Evolutionary conservation across 257 asterid species (phyloP).

Genomic region (Rauvolfia tetraphylla): DNA sequence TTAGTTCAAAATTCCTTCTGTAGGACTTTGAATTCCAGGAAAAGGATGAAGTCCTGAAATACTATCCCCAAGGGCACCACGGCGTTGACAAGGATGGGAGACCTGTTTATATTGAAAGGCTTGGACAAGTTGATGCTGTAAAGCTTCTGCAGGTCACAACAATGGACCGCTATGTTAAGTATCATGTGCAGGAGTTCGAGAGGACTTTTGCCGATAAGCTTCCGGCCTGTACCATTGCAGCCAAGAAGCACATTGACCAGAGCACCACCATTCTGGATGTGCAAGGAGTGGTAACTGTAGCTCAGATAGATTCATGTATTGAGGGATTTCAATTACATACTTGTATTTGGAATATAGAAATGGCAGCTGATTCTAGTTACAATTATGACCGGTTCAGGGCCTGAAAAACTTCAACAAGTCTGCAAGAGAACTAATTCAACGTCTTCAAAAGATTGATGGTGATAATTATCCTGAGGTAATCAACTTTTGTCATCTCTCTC

Average conservation of each 20-base stretch:
- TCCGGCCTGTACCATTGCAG: constrained; percentile 91
- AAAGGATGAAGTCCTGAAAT: constrained; percentile 71
- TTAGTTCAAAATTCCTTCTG: not conserved
- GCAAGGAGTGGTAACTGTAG: constrained; percentile 80
- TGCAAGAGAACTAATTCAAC: constrained; percentile 86
- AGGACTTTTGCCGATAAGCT: constrained; percentile 78
- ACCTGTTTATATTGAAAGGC: constrained; percentile 80
- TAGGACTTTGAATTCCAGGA: constrained; percentile 83
- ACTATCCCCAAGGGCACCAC: constrained; percentile 98
- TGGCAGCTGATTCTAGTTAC: not conserved
- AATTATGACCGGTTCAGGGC: constrained; percentile 47
- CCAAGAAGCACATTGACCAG: constrained; percentile 80
- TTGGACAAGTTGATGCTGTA: constrained; percentile 78
- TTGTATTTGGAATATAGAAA: not conserved
- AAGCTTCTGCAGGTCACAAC: constrained; percentile 89
- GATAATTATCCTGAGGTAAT: constrained; percentile 93
- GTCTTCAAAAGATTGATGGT: constrained; percentile 87
- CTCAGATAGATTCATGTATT: not conserved
- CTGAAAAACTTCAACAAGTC: constrained; percentile 77
- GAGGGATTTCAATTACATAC: not conserved
- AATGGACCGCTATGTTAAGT: constrained; percentile 75
- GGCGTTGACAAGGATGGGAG: constrained; percentile 92
- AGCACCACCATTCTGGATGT: constrained; percentile 98
- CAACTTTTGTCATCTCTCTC: not conserved
- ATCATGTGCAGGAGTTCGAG: constrained; percentile 93